Evolutionary conservation across 352 stramenopile genomes (phyloP), one percentile per base, ranked within the genome.

Genomic region (Pythium phragmitis): DNA sequence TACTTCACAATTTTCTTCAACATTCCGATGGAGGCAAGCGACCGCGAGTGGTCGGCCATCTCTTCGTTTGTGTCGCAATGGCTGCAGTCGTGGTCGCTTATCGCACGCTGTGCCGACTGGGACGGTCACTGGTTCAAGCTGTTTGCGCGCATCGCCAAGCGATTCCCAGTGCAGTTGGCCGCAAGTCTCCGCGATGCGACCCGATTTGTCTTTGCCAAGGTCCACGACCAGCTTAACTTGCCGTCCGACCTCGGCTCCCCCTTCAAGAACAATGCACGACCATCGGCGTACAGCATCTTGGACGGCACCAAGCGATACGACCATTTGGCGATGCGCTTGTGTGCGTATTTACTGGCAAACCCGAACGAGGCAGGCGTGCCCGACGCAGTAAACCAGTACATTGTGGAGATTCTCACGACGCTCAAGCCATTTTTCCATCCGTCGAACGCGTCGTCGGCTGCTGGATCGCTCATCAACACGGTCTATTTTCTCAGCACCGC

Each of bases 41-140:
- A 54, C 71, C 7, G 60, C 69, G 23, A 59, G n/a, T 45, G 64
- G 53, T 11, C 50, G 21, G 34, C 56, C 42, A 64, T 59, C 47
- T 21, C 70, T 30, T n/a, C 34, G 13, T 36, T 89, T 26, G 49
- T 92, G 13, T 72, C 77, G 0, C 67, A 82, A 43, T 92, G 79
- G 81, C 75, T 92, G 23, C 54, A 68, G 17, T 71, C 77, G 7
- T 92, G 81, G 83, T 67, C 74, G n/a, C 58, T 60, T 9, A 70
- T 91, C 34, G 84, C 81, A 14, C 62, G 73, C 0, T 85, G 77
- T 53, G 56, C 59, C 9, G 76, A 88, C 48, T 92, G 83, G 83
- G 80, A 92, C 46, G 75, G 77, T 8, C 81, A 89, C 39, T 92
- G 83, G 83, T 82, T 92, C 62, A 87, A 87, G 58, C 58, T 92